Conservation (phyloP, 164 flowering plant species). For the Aristolochia contorta region DNA sequence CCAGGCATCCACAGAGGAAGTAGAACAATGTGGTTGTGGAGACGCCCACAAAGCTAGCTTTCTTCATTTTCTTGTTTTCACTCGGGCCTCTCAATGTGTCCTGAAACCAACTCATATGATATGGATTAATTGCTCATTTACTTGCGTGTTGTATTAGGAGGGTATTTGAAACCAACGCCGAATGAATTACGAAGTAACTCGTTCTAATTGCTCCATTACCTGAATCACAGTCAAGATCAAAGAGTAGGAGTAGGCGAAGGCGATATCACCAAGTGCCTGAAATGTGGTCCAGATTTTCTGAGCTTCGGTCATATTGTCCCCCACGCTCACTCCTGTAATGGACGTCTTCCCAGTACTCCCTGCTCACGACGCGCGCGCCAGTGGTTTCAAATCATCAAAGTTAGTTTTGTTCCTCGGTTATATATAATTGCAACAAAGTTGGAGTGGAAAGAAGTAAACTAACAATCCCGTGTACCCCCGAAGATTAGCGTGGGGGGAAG, state of each 20-base stretch:
- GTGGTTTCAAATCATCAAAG: neutral
- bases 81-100: conserved; percentile 14
- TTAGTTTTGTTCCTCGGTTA: neutral
- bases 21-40: conserved; percentile 35
- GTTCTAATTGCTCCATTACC: conserved; percentile 19
- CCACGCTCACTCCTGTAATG: conserved; percentile 53
- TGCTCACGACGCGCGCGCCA: conserved; percentile 11
- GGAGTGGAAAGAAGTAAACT: neutral
- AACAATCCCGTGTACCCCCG: too few species aligned
- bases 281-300: conserved; percentile 43
- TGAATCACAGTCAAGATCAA: conserved; percentile 62
- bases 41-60: conserved; percentile 30
- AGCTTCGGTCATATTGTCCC: conserved; percentile 37
- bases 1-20: conserved; percentile 42
- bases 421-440: neutral
- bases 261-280: conserved; percentile 75
- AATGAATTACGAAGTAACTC: neutral
- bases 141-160: neutral
- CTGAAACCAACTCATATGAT: neutral
- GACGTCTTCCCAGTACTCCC: conserved; percentile 47
- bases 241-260: conserved; percentile 68
- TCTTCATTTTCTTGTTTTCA: conserved; percentile 58
- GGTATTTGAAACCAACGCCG: neutral
- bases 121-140: neutral
- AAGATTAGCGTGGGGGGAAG: neutral